phyloP scores from a whole-genome alignment of 768 basidiomycete species.

The Vararia minispora region DNA sequence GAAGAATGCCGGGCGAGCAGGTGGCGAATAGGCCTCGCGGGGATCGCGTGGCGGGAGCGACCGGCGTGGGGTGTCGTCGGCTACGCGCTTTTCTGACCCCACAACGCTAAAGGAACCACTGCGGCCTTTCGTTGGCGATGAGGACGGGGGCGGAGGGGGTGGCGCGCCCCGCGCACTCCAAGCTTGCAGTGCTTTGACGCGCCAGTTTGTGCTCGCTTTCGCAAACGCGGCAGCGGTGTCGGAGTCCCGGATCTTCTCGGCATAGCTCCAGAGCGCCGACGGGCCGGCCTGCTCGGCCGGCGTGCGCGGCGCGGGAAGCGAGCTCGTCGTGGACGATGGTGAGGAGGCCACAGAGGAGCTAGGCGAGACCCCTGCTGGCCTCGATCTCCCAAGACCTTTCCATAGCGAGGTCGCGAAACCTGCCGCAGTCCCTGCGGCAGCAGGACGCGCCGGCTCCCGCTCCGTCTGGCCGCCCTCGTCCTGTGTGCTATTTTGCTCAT shows the following conservation, averaged over 20 bases:
- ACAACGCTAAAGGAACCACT: neutral
- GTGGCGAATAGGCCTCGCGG: conserved; percentile 35
- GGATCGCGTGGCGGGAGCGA: conserved; percentile 30
- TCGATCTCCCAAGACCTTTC: conserved; percentile 68
- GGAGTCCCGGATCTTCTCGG: conserved; percentile 63
- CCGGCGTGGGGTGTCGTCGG: conserved; percentile 21
- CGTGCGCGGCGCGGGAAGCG: conserved; percentile 10
- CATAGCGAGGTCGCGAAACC: conserved; percentile 56
- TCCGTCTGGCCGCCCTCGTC: conserved; percentile 39
- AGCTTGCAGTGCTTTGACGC: conserved; percentile 44
- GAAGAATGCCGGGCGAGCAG: conserved; percentile 47
- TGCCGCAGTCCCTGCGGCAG: conserved; percentile 30
- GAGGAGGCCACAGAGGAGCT: conserved; percentile 22
- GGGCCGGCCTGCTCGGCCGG: conserved; percentile 7
- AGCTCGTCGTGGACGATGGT: conserved; percentile 6
- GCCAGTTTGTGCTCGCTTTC: conserved; percentile 70
- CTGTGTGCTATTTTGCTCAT: conserved; percentile 14
- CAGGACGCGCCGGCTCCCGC: conserved; percentile 15
- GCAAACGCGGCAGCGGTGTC: conserved; percentile 59
- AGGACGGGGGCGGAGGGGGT: conserved; percentile 10
- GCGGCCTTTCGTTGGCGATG: conserved; percentile 3
- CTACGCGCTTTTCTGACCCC: neutral
- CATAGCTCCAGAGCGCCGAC: conserved; percentile 47
- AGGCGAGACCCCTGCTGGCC: conserved; percentile 56
- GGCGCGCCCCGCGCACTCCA: conserved; percentile 17